A percentile compares a stretch with the other conserved stretches of the same genome.
phyloP scores from a whole-genome alignment of 257 asterid species.

The Mentha longifolia region DNA sequence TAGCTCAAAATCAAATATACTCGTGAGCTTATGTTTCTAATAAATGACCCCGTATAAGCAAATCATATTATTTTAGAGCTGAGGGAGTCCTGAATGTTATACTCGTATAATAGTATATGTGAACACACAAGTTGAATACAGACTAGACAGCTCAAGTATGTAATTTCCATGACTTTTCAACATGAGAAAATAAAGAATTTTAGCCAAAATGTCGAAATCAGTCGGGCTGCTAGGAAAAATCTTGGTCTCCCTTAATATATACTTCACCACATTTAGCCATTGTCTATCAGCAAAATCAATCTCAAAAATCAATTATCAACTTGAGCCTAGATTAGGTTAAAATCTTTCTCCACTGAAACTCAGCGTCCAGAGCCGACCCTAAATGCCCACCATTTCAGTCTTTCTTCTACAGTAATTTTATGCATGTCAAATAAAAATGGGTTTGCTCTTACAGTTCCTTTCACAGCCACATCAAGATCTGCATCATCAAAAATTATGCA shows the following conservation, averaged over 20 bases:
- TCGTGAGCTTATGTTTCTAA: constrained; percentile 7
- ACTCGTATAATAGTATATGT: background rate
- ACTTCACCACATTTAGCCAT: constrained; percentile 2
- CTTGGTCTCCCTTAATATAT: background rate
- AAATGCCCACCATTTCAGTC: constrained; percentile 9
- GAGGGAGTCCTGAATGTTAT: background rate
- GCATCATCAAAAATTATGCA: constrained; percentile 97
- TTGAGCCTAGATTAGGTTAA: background rate
- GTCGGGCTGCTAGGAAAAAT: background rate
- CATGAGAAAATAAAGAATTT: constrained; percentile 12
- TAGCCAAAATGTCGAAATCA: constrained; percentile 16
- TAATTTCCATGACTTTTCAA: constrained; percentile 9
- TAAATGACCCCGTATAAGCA: background rate
- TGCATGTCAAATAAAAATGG: constrained; percentile 18
- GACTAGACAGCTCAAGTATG: constrained; percentile 20
- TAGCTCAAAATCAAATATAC: constrained; percentile 12
- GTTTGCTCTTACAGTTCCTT: constrained; percentile 78
- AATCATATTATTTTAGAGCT: constrained; percentile 1
- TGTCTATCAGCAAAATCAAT: background rate
- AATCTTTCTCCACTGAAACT: background rate
- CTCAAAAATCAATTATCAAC: background rate
- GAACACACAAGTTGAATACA: constrained; percentile 23
- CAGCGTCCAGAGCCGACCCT: constrained; percentile 23
- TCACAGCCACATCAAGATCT: constrained; percentile 90
- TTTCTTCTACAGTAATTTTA: constrained; percentile 14